Evolutionary conservation across 2,329 filamentous ascomycete genomes (phyloP).

Genomic region (Beauveria australis): DNA sequence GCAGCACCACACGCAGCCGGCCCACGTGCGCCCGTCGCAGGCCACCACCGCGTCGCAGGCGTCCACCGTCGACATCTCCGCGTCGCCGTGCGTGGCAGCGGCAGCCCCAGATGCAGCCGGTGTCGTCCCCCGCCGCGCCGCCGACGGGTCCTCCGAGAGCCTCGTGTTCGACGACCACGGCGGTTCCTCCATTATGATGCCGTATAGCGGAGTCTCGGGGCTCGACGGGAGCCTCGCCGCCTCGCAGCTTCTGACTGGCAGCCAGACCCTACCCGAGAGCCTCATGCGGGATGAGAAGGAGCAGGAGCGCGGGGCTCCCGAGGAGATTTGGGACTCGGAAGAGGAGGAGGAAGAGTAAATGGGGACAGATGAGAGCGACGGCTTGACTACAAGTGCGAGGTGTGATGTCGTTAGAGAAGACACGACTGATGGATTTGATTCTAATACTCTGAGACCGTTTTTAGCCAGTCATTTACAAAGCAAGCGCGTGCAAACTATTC

Average conservation of each 20-base stretch:
- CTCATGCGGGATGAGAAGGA: slow-evolving; percentile 28
- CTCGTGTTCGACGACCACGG: slow-evolving; percentile 20
- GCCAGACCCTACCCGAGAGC: slow-evolving; percentile 45
- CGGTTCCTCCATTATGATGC: slow-evolving; percentile 13
- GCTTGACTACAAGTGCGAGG: neutral
- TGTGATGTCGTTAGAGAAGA: neutral
- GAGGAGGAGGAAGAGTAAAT: slow-evolving; percentile 19
- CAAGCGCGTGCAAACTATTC: neutral
- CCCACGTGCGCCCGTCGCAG: slow-evolving; percentile 23
- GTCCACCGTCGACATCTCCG: slow-evolving; percentile 16
- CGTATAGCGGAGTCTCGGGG: neutral
- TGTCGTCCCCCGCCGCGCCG: neutral
- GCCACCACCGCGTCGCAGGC: slow-evolving; percentile 30
- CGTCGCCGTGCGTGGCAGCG: neutral
- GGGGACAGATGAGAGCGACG: neutral
- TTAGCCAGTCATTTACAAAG: neutral
- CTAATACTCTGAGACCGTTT: neutral
- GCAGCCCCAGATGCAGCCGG: neutral
- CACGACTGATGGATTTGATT: neutral
- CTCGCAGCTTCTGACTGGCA: slow-evolving; percentile 42
- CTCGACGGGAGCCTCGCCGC: slow-evolving; percentile 9
- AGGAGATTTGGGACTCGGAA: slow-evolving; percentile 25
- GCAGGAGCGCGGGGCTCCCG: slow-evolving; percentile 10
- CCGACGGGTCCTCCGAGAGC: slow-evolving; percentile 7
- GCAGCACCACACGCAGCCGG: neutral